Evolutionary conservation across 345 rosid genomes (phyloP).

Genomic region (Euphorbia lathyris): DNA sequence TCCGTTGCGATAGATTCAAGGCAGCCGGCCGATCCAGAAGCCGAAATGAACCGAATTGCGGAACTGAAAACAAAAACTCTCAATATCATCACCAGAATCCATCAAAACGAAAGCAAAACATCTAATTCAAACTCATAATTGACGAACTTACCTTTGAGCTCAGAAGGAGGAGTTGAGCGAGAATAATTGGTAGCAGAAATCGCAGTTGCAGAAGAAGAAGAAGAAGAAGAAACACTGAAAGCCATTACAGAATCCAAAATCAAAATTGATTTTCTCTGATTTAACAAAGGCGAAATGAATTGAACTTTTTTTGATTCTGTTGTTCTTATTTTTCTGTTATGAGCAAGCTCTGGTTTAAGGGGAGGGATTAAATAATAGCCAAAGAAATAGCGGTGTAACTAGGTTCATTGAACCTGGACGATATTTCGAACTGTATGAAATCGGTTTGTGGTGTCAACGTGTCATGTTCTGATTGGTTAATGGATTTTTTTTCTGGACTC

Average conservation of each 20-base stretch:
- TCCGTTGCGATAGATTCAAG: conserved; percentile 40
- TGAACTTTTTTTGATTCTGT: background rate
- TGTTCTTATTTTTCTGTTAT: background rate
- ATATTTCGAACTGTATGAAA: background rate
- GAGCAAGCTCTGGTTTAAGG: background rate
- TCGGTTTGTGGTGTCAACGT: conserved; percentile 25
- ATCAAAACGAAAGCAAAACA: too few species aligned
- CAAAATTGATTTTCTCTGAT: background rate
- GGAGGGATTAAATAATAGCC: conserved; percentile 39
- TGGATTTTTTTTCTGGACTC: conserved; percentile 12
- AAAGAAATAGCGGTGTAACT: background rate
- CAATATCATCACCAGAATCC: too few species aligned
- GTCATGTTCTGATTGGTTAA: conserved; percentile 23
- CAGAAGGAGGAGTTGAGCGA: conserved; percentile 27
- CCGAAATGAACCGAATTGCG: conserved; percentile 54
- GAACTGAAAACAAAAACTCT: conserved; percentile 31
- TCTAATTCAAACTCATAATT: too few species aligned
- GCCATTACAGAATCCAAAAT: conserved; percentile 34
- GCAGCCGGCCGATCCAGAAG: conserved; percentile 40
- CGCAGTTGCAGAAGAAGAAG: conserved; percentile 44
- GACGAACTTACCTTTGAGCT: conserved; percentile 38
- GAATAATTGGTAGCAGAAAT: conserved; percentile 37
- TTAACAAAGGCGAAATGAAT: background rate
- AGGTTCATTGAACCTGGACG: conserved; percentile 61
- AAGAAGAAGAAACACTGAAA: conserved; percentile 25